Conservation (phyloP, 805 yeast genomes). For the Saturnispora quitensis region DNA sequence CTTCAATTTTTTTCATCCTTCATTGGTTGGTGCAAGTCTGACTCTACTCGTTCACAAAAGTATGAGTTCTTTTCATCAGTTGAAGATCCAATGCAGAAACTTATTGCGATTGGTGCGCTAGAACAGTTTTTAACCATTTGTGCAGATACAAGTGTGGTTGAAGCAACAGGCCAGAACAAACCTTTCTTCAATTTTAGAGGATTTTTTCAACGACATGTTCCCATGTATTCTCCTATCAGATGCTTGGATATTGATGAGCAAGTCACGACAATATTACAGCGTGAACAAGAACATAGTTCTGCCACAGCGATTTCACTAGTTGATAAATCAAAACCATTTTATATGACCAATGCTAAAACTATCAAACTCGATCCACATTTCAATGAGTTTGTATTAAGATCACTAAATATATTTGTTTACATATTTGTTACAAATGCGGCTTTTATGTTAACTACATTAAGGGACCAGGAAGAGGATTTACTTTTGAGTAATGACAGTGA, state of each 20-base stretch:
- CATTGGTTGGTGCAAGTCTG: constrained; percentile 58
- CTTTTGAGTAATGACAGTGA: constrained; percentile 43
- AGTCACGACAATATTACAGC: constrained; percentile 30
- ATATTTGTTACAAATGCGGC: constrained; percentile 56
- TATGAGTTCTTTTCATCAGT: constrained; percentile 41
- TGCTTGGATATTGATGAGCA: constrained; percentile 41
- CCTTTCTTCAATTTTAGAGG: constrained; percentile 56
- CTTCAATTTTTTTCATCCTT: constrained; percentile 48
- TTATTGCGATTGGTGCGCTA: constrained; percentile 58
- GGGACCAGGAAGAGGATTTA: constrained; percentile 70
- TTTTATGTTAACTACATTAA: constrained; percentile 51
- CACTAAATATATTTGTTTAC: constrained; percentile 43
- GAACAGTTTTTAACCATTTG: constrained; percentile 56
- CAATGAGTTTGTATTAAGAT: constrained; percentile 29
- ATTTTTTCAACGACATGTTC: constrained; percentile 56
- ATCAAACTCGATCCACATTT: constrained; percentile 23
- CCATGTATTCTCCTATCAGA: constrained; percentile 44
- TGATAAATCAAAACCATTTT: constrained; percentile 23
- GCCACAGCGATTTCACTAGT: constrained; percentile 24
- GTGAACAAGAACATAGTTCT: constrained; percentile 10
- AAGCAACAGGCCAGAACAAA: constrained; percentile 10
- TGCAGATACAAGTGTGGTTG: constrained; percentile 41
- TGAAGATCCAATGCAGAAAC: constrained; percentile 48
- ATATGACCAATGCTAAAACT: constrained; percentile 15
- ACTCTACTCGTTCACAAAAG: constrained; percentile 31